Conservation (phyloP, 2,329 filamentous ascomycete species). For the Talaromyces sp. region DNA sequence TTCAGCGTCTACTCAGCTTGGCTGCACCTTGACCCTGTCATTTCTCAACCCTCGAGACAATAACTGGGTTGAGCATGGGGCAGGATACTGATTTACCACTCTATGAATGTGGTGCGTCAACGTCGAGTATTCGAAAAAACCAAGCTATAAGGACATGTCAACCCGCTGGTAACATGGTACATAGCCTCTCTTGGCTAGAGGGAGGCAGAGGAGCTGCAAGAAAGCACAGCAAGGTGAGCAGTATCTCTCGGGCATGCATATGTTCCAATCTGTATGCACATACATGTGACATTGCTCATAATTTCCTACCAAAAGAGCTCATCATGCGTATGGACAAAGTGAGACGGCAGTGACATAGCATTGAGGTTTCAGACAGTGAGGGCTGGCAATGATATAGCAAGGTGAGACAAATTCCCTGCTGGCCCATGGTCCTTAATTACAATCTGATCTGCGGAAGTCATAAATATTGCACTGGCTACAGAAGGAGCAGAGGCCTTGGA, state of each 20-base stretch:
- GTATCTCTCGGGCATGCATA: too few relatives aligned
- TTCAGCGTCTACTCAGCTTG: too few relatives aligned
- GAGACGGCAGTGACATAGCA: neutral
- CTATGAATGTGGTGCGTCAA: neutral
- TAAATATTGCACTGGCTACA: neutral
- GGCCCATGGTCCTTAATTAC: neutral
- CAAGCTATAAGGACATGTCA: neutral
- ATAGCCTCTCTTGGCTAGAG: neutral
- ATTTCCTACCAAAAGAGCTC: neutral
- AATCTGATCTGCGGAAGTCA: neutral
- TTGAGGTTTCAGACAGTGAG: neutral
- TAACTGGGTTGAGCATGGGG: neutral
- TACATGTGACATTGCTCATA: neutral
- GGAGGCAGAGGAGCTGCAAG: neutral
- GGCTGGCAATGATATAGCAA: neutral
- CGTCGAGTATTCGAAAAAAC: neutral
- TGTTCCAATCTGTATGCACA: too few relatives aligned
- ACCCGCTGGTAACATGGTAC: neutral
- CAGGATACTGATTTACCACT: neutral
- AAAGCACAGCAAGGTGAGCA: too few relatives aligned
- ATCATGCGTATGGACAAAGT: neutral
- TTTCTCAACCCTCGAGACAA: neutral
- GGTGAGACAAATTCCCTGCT: too few relatives aligned
- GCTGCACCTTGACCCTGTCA: too few relatives aligned
- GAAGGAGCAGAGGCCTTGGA: neutral